Conservation (phyloP, 345 rosid species). For the Angophora floribunda region DNA sequence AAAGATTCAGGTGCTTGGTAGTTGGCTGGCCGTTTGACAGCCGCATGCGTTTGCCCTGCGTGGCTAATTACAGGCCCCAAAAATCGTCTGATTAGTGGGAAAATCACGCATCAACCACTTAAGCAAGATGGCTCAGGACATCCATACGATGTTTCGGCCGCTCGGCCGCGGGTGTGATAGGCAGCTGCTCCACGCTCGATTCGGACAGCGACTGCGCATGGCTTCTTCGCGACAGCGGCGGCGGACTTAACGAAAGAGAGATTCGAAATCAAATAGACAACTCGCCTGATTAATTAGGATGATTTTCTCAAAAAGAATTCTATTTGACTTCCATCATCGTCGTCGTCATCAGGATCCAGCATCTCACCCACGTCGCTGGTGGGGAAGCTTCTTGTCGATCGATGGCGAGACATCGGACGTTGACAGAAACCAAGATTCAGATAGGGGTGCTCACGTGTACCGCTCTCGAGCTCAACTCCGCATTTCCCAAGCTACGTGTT, state of each 20-base stretch:
- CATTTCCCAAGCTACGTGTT: neutral
- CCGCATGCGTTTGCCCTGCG: neutral
- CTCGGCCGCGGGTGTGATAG: too few relatives aligned
- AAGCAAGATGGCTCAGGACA: neutral
- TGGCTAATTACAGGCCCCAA: neutral
- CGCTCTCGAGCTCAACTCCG: neutral
- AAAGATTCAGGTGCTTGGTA: neutral
- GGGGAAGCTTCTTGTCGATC: neutral
- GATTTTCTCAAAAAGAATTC: neutral
- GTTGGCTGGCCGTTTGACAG: neutral
- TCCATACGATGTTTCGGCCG: neutral
- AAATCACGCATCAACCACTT: neutral
- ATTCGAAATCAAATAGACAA: neutral
- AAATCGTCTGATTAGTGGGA: neutral
- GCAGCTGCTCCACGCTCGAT: neutral
- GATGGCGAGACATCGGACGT: neutral
- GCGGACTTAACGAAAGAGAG: neutral
- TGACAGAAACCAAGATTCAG: neutral
- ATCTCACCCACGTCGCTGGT: neutral
- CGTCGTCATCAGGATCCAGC: neutral
- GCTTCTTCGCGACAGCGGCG: neutral
- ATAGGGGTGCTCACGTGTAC: neutral
- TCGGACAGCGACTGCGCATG: neutral
- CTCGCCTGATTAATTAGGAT: neutral
- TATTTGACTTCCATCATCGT: neutral